phyloP scores from a whole-genome alignment of 1,139 yeast genomes.

The Meyerozyma athensensis region DNA sequence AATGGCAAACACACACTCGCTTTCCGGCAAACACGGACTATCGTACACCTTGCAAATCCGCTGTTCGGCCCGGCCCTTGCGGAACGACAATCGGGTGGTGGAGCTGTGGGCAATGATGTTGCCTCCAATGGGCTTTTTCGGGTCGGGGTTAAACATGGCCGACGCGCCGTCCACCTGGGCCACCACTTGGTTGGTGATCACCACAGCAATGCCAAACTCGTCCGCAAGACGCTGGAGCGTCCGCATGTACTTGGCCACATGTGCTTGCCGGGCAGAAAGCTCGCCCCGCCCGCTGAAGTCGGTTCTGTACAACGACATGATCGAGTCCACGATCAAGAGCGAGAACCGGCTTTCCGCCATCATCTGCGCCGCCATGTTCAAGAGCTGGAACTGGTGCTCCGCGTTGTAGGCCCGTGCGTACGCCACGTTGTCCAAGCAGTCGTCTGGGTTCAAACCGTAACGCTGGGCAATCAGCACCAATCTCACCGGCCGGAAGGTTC shows the following conservation, averaged over 20 bases:
- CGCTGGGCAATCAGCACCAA: conserved; percentile 86
- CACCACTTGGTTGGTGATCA: conserved; percentile 97
- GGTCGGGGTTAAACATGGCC: conserved; percentile 85
- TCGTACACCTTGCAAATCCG: conserved; percentile 93
- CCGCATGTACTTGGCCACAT: conserved; percentile 90
- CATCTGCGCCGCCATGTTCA: conserved; percentile 91
- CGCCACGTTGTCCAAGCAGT: conserved; percentile 93
- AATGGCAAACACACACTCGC: conserved; percentile 92
- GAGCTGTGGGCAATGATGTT: conserved; percentile 96
- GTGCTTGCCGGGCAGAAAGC: conserved; percentile 89
- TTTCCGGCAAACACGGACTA: conserved; percentile 92
- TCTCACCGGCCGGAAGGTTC: conserved; percentile 91
- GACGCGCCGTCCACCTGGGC: conserved; percentile 96
- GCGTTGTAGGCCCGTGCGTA: conserved; percentile 97
- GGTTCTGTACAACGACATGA: conserved; percentile 93
- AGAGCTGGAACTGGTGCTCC: conserved; percentile 85
- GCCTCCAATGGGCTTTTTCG: conserved; percentile 99
- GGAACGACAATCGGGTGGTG: conserved; percentile 84
- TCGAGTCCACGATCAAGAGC: conserved; percentile 85
- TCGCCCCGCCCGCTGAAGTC: conserved; percentile 97
- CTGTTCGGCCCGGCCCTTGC: conserved; percentile 88
- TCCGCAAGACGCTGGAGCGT: conserved; percentile 90
- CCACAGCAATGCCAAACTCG: conserved; percentile 96
- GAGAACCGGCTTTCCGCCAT: conserved; percentile 89
- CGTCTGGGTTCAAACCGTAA: conserved; percentile 90